These are phyloP conservation scores for Ephemerocybe angulata DNA, from an alignment of 768 basidiomycete genomes.

Conservation along the genomic window DNA sequence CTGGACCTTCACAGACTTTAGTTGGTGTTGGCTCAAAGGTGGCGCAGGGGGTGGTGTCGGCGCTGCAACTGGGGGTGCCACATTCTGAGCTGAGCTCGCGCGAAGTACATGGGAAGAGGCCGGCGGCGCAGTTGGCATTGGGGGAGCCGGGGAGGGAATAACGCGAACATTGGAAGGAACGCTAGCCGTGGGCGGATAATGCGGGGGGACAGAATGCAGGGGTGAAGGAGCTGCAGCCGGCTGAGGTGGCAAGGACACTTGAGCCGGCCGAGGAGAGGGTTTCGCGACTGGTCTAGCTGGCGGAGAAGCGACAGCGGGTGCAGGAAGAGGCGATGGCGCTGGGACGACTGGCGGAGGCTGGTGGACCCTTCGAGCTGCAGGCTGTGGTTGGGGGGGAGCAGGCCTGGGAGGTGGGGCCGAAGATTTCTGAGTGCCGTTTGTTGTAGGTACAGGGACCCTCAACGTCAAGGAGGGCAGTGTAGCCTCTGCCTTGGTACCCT, in stretches of 20 bases:
- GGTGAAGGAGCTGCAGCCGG: conserved; percentile 15
- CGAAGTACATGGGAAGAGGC: conserved; percentile 19
- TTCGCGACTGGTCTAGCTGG: neutral
- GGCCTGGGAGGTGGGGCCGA: conserved; percentile 17
- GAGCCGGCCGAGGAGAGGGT: neutral
- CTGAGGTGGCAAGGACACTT: neutral
- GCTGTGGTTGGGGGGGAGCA: no score
- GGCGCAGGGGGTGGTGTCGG: conserved; percentile 23
- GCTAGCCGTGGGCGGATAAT: neutral
- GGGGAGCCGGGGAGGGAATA: conserved; percentile 11
- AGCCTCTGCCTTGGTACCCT: conserved; percentile 34
- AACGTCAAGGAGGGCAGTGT: conserved; percentile 28
- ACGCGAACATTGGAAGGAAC: conserved; percentile 13
- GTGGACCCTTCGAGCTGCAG: no score
- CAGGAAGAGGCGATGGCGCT: no score
- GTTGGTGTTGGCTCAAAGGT: conserved; percentile 39
- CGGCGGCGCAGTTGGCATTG: conserved; percentile 19
- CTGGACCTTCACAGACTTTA: conserved; percentile 50
- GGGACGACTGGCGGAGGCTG: no score
- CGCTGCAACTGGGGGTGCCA: conserved; percentile 20
- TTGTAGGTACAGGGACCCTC: conserved; percentile 34
- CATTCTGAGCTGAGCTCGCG: conserved; percentile 17
- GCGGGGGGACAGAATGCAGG: neutral
- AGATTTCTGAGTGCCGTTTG: conserved; percentile 19
- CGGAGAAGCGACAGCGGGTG: no score